Evolutionary conservation across 2,329 filamentous ascomycete genomes (phyloP), one percentile per base, ranked within the genome.

Genomic region (Pestalotiopsis sp.): DNA sequence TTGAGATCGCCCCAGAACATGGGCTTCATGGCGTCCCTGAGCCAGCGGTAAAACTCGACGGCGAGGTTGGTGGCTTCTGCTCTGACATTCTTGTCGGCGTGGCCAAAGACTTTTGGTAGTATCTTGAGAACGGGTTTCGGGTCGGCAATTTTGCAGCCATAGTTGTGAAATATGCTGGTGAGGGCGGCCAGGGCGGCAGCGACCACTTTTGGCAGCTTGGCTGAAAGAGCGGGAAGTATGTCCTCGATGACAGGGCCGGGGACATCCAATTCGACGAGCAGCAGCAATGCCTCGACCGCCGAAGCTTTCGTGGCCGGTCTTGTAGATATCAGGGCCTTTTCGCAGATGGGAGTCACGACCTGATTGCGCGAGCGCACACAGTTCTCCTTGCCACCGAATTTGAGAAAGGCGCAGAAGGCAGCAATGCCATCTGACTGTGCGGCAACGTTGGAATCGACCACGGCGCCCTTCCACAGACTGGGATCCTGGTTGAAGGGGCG

Each of bases 1-100:
- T 99, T 99, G 70, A 99, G 82, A 69, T 99, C 96, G 59, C 88
- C 90, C 95, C 96, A 99, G 79, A 99, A 98, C 81, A 98, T 92
- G 49, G 95, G 94, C 79, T 99, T 99, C 91, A 99, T 98, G 12
- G 95, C 95, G 72, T 99, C 96, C 73, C 95, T 92, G 41, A 99
- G 86, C 96, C 97, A 99, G 80, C 96, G 87, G 81, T 99, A 99
- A 68, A 99, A 89, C 78, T 99, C 97, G 62, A 98, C 93, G 0
- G 95, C 92, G 68, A 99, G 85, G 74, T 92, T 94, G 61, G 96
- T 96, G 36, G 95, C 94, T 79, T 98, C 96, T 3, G 95, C 94
- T 80, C 96, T 92, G 17, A 99, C 93, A 78, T 98, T 98, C 82
- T 99, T 99, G 85, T 99, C 96, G 39, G 96, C 95, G 79, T 98